phyloP scores from a whole-genome alignment of 2,329 filamentous ascomycete genomes.

The Neonectria hederae region DNA sequence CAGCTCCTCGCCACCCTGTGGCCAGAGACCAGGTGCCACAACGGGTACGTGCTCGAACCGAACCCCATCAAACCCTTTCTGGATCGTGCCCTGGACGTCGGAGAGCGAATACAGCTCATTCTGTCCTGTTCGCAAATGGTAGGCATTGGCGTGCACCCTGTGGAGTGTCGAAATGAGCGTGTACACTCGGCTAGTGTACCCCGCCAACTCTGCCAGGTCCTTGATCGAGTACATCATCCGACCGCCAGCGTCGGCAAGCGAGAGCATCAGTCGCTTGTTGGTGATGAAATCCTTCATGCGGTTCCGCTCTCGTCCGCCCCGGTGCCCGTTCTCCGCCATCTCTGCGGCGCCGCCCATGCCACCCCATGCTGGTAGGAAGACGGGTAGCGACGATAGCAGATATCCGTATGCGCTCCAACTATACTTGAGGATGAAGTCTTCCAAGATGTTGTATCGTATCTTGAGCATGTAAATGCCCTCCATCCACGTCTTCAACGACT shows the following conservation, averaged over 20 bases:
- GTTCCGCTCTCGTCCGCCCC: constrained; percentile 74
- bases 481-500: constrained; percentile 95
- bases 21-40: constrained; percentile 88
- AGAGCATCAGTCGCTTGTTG: constrained; percentile 98
- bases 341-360: constrained; percentile 81
- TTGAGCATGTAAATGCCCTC: constrained; percentile 98
- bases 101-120: constrained; percentile 88
- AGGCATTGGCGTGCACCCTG: constrained; percentile 89
- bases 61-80: constrained; percentile 94
- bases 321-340: constrained; percentile 61
- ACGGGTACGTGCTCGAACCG: constrained; percentile 92
- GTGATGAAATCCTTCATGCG: constrained; percentile 99
- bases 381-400: constrained; percentile 87
- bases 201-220: constrained; percentile 93
- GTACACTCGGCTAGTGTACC: constrained; percentile 95
- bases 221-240: constrained; percentile 99
- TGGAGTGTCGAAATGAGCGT: constrained; percentile 95
- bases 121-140: constrained; percentile 72
- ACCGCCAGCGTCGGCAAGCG: constrained; percentile 92
- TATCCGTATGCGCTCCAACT: constrained; percentile 99
- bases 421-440: constrained; percentile 98
- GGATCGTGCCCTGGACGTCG: constrained; percentile 91
- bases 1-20: constrained; percentile 90
- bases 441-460: constrained; percentile 98
- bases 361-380: constrained; percentile 95